Conservation (phyloP, 164 flowering plant genomes). For the Magnolia sinica region DNA sequence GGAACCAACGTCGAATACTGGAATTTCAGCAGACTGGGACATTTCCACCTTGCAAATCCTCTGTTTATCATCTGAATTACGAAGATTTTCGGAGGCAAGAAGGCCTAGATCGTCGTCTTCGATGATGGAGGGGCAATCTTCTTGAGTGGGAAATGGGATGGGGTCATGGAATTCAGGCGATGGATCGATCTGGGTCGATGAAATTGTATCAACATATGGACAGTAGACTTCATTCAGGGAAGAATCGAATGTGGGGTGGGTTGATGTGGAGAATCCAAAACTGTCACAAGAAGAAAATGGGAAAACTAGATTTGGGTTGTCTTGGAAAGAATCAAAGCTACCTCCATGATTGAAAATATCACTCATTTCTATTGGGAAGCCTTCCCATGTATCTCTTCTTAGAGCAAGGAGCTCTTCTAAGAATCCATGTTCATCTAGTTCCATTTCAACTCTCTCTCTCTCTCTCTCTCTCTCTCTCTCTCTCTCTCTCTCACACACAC, state of each 20-base stretch:
- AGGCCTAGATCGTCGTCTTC: slow-evolving; percentile 30
- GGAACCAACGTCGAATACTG: slow-evolving; percentile 27
- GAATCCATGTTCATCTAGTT: slow-evolving; percentile 45
- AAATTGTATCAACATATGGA: slow-evolving; percentile 34
- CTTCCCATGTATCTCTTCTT: slow-evolving; percentile 44
- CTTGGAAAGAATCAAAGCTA: slow-evolving; percentile 41
- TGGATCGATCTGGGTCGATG: not conserved
- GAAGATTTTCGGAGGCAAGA: not conserved
- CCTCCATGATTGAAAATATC: slow-evolving; percentile 17
- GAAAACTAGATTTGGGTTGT: slow-evolving; percentile 27
- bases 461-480: slow-evolving; percentile 7
- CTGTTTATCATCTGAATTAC: not conserved
- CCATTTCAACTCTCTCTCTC: slow-evolving; percentile 38
- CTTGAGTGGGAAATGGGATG: slow-evolving; percentile 30
- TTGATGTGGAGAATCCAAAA: slow-evolving; percentile 20
- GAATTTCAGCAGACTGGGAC: slow-evolving; percentile 25
- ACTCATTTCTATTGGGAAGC: slow-evolving; percentile 25
- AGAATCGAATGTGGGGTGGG: slow-evolving; percentile 15
- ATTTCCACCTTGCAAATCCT: slow-evolving; percentile 39
- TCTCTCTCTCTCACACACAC: not conserved
- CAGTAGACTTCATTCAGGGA: slow-evolving; percentile 24
- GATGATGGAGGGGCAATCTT: slow-evolving; percentile 25
- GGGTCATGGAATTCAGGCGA: slow-evolving; percentile 18
- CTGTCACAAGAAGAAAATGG: slow-evolving; percentile 30
- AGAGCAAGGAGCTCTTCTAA: slow-evolving; percentile 56